Evolutionary conservation across 495 filamentous ascomycete species (phyloP).

Genomic region (Penicillium silybi): DNA sequence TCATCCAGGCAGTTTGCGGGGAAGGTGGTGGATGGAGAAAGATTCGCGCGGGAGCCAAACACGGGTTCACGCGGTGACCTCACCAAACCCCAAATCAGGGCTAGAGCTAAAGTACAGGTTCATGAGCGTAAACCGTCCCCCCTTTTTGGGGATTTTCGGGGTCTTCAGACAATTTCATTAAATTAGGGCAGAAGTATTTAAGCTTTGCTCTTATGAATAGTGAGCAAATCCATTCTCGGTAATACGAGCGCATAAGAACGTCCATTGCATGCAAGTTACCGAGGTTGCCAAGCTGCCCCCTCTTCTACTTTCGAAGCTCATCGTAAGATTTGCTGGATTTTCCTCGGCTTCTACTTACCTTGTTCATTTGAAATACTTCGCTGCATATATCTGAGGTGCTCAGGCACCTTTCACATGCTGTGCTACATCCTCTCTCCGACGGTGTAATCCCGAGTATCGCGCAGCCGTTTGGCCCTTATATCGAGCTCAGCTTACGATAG

Average conservation of each 20-base stretch:
- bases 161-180: neutral
- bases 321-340: neutral
- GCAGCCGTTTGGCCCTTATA: no score
- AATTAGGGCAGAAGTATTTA: neutral
- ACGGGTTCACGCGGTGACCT: neutral
- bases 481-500: neutral
- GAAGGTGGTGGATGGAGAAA: neutral
- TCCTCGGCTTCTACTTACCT: neutral
- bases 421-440: neutral
- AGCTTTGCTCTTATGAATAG: neutral
- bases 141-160: neutral
- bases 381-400: neutral
- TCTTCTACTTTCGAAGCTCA: neutral
- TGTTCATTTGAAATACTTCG: neutral
- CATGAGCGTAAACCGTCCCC: neutral
- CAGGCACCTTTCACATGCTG: constrained; percentile 2
- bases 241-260: neutral
- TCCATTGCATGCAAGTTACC: neutral
- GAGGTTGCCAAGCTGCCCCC: constrained; percentile 12
- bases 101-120: neutral
- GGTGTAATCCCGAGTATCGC: neutral
- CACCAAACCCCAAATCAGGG: neutral
- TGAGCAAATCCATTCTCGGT: neutral
- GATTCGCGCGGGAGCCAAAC: neutral
- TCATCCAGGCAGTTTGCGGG: constrained; percentile 28